Evolutionary conservation across 441 rosid species (phyloP).

Genomic region (Gossypium aridum): DNA sequence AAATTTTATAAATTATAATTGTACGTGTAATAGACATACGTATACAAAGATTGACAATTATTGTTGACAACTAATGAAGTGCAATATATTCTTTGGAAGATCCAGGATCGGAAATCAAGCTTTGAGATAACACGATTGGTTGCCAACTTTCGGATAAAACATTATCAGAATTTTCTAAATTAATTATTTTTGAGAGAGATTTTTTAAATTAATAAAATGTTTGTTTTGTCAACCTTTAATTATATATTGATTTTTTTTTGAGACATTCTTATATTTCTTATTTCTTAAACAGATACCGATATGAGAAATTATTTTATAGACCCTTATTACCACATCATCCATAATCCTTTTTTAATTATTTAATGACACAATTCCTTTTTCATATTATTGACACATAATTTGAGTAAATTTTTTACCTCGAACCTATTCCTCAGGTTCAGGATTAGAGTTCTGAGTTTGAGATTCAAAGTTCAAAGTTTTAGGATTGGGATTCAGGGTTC

Average conservation of each 20-base stretch:
- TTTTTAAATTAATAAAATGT: not conserved
- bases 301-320: too few relatives aligned
- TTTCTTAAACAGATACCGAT: not conserved
- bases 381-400: too few relatives aligned
- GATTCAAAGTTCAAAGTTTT: too few relatives aligned
- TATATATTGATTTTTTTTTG: not conserved
- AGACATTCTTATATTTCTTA: not conserved
- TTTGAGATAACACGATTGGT: not conserved
- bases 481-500: too few relatives aligned
- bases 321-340: too few relatives aligned
- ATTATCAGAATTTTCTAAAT: not conserved
- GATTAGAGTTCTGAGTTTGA: rapidly evolving
- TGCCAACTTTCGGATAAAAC: not conserved
- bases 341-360: too few relatives aligned
- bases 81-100: not conserved
- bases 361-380: too few relatives aligned
- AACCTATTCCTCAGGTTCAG: too few relatives aligned
- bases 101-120: not conserved
- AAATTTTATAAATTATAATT: not conserved
- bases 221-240: not conserved
- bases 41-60: not conserved
- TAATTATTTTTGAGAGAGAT: too few relatives aligned
- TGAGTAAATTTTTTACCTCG: too few relatives aligned
- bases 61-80: not conserved
- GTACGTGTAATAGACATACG: not conserved